A percentile compares a stretch with the other conserved stretches of the same genome.
phyloP scores from a whole-genome alignment of 345 rosid genomes.

The Trapa incisa region DNA sequence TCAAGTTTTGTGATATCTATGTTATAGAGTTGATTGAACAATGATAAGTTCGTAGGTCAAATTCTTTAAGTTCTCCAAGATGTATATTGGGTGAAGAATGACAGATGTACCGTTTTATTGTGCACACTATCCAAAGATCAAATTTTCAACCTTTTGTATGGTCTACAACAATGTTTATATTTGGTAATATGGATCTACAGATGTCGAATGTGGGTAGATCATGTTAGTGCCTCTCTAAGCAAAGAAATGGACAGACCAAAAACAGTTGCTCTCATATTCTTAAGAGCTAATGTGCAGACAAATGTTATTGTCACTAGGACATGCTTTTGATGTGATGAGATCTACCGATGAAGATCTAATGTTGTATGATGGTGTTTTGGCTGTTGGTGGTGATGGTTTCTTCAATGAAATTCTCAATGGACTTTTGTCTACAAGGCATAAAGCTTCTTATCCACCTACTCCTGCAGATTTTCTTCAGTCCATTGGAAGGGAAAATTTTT shows the following conservation, averaged over 20 bases:
- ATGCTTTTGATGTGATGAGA: constrained; percentile 70
- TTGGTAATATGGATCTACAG: constrained; percentile 58
- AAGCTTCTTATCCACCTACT: constrained; percentile 70
- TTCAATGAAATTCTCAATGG: constrained; percentile 88
- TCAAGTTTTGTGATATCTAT: constrained; percentile 53
- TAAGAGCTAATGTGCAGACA: constrained; percentile 49
- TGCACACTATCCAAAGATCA: constrained; percentile 45
- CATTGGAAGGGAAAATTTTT: constrained; percentile 24
- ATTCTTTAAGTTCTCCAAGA: constrained; percentile 26
- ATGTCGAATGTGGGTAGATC: constrained; percentile 66
- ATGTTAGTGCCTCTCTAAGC: constrained; percentile 34
- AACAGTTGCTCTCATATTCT: constrained; percentile 63
- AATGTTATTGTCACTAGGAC: constrained; percentile 80
- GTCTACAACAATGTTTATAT: constrained; percentile 32
- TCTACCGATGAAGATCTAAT: constrained; percentile 50
- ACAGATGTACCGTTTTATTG: constrained; percentile 61
- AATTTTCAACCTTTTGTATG: constrained; percentile 53
- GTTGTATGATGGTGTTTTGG: constrained; percentile 66
- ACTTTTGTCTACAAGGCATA: constrained; percentile 61
- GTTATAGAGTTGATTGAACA: constrained; percentile 43
- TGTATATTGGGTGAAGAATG: constrained; percentile 22
- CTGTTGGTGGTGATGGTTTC: constrained; percentile 97
- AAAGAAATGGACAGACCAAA: constrained; percentile 58
- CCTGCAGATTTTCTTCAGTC: constrained; percentile 43
- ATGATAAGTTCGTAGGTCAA: constrained; percentile 26